These are phyloP conservation scores for Saprolegnia parasitica DNA, from an alignment of 352 stramenopile genomes.

Conservation along the genomic window DNA sequence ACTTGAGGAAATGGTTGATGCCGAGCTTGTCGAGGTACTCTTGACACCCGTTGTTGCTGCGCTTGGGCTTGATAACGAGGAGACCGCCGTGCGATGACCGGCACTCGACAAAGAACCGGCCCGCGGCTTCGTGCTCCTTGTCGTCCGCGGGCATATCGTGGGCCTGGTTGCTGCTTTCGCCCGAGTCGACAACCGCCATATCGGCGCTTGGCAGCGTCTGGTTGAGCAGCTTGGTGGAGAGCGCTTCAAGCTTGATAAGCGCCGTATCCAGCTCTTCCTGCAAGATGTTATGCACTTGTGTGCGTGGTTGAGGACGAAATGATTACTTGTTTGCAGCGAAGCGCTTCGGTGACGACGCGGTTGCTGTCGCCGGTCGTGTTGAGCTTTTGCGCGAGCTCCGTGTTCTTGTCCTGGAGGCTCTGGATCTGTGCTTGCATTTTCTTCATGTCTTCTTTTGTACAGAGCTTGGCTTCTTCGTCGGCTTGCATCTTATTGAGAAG, in stretches of 20 bases:
- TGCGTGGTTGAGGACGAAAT: neutral
- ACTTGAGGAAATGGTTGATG: conserved; percentile 92
- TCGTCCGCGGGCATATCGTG: conserved; percentile 53
- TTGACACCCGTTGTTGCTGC: conserved; percentile 63
- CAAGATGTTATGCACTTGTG: neutral
- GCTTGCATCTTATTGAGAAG: conserved; percentile 96
- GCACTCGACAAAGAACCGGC: conserved; percentile 85
- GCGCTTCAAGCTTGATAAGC: conserved; percentile 73
- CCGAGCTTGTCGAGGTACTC: conserved; percentile 87
- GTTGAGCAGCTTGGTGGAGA: conserved; percentile 66
- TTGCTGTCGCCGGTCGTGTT: conserved; percentile 89
- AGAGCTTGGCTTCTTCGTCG: conserved; percentile 92
- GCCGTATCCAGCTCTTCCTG: conserved; percentile 88
- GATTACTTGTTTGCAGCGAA: conserved; percentile 50
- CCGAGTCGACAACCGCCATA: conserved; percentile 31
- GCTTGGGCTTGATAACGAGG: conserved; percentile 88
- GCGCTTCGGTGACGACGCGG: conserved; percentile 88
- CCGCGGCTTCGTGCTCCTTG: conserved; percentile 48
- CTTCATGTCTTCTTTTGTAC: conserved; percentile 91
- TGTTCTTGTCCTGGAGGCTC: conserved; percentile 80
- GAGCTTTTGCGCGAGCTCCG: conserved; percentile 88
- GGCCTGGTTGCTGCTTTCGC: conserved; percentile 31
- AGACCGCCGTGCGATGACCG: conserved; percentile 77
- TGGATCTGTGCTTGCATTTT: conserved; percentile 91
- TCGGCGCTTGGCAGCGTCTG: conserved; percentile 33